Evolutionary conservation across 192 early-diverging fungal species (phyloP), one percentile per base, ranked within the genome.

Genomic region (Helicostylum pulchrum): DNA sequence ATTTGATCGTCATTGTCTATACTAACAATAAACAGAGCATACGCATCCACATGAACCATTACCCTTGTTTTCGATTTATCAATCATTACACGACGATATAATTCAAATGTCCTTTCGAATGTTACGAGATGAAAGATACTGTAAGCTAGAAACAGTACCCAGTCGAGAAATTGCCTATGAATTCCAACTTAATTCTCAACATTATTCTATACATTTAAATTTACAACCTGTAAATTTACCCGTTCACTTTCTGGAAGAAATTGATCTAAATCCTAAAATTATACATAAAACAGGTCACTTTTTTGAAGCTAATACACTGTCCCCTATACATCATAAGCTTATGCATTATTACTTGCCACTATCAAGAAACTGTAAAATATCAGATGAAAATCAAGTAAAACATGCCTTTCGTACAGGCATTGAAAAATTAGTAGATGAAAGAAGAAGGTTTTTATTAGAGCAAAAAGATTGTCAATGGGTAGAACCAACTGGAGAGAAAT

Each of bases 121-220:
- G 46, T 14, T 48, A 19, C 46, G 17, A 19, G 46, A 48, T 48
- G 46, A 48, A 48, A 48, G 46, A 48, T 48, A 48, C n/a, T 48
- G 46, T 19, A 17, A 4, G 0, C 46, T 48, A 15, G 46, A 48
- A 17, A 48, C 12, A 14, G 4, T 48, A 1, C 46, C 17, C 6
- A 39, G 36, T 39, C 36, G 4, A 36, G 57, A 59, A 59, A 45
- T 23, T 9, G 20, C 57, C 1, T 39, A 23, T 59, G 32, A 59
- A 1, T 39, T 59, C 1, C 57, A 59, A 26, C 43, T 45, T 39
- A 36, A 48, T 19, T 12, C 46, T 12, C 46, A 48, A 48, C 46
- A 9, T 19, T 48, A 48, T 48, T 17, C 46, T 5, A 14, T 48
- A 3, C 46, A 48, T 15, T 12, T 48, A 15, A 19, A 9, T 12